Conservation (phyloP, 2,329 filamentous ascomycete species). For the Ceratocystis cacaofunesta region DNA sequence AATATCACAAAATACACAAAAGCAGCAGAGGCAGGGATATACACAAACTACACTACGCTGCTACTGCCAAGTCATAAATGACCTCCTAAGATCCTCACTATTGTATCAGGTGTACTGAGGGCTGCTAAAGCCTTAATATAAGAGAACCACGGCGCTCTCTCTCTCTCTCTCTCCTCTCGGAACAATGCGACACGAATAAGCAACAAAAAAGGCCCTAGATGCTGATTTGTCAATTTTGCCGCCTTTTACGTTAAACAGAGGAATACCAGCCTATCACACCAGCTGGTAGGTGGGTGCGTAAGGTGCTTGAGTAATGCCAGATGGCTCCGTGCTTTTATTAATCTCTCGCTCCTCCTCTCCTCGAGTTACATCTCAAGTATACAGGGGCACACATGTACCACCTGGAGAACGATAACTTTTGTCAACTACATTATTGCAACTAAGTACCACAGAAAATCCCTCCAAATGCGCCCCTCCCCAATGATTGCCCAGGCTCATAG, state of each 20-base stretch:
- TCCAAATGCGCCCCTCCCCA: not conserved
- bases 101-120: not conserved
- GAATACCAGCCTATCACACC: not conserved
- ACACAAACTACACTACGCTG: not conserved
- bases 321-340: not conserved
- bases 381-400: not conserved
- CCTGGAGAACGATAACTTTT: not conserved
- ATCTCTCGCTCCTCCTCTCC: not conserved
- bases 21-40: not conserved
- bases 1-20: not conserved
- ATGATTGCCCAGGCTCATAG: not conserved
- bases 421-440: not conserved
- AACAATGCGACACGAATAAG: not conserved
- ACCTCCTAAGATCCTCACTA: no score
- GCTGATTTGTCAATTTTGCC: not conserved
- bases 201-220: not conserved
- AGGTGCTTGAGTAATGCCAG: not conserved
- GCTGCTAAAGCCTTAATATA: not conserved
- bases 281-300: not conserved
- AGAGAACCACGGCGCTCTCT: not conserved
- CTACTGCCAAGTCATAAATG: no score
- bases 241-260: not conserved
- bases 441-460: not conserved
- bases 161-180: not conserved
- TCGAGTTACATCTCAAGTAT: not conserved